Conservation (phyloP, 345 rosid genomes). For the Rhodamnia rubescens region DNA sequence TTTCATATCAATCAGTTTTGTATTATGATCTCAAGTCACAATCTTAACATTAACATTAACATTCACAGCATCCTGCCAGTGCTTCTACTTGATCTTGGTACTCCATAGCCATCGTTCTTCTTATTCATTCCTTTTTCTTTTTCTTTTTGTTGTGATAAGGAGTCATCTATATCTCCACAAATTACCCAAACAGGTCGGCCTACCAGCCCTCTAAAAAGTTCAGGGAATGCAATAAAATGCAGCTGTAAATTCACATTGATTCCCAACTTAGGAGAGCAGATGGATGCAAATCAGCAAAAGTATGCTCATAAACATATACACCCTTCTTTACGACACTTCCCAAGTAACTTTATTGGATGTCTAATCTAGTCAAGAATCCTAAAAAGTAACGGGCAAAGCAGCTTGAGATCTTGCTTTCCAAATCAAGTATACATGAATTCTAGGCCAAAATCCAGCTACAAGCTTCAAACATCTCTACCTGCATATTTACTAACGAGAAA, state of each 20-base stretch:
- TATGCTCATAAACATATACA: background rate
- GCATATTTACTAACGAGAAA: no score
- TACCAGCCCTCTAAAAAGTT: background rate
- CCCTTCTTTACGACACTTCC: background rate
- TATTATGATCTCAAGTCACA: background rate
- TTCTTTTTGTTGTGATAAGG: background rate
- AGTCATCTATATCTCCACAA: background rate
- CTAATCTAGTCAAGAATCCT: background rate
- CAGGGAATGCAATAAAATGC: background rate
- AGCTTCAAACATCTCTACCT: background rate
- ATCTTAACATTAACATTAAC: background rate
- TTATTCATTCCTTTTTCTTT: background rate
- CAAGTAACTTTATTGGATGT: background rate
- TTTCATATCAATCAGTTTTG: background rate
- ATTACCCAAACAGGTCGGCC: background rate
- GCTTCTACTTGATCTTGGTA: background rate
- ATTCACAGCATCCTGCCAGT: background rate
- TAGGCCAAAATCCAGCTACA: background rate
- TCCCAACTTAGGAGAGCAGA: background rate
- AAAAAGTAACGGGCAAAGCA: background rate
- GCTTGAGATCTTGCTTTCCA: background rate
- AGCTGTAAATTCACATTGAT: background rate
- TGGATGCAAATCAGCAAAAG: background rate
- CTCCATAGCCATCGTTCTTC: background rate
- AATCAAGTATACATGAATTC: background rate